Conservation (phyloP, 331 rosid genomes). For the Phaseolus coccineus region DNA sequence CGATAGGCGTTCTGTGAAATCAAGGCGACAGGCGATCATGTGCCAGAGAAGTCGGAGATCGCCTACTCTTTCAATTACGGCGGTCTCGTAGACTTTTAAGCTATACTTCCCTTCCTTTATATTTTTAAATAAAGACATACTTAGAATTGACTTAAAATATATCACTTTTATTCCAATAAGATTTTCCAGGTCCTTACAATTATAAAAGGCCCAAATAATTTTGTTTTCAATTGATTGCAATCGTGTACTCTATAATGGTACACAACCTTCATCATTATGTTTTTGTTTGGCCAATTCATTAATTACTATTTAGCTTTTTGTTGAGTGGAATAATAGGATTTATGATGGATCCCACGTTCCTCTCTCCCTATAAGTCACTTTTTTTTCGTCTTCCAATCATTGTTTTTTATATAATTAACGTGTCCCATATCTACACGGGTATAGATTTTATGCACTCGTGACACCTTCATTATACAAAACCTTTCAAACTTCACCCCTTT, state of each 20-base stretch:
- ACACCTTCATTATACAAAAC: not conserved
- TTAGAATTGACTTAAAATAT: too few relatives aligned
- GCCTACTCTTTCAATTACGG: too few relatives aligned
- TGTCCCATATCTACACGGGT: not conserved
- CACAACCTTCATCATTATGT: slow-evolving; percentile 1
- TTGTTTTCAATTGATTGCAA: not conserved
- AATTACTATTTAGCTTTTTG: slow-evolving; percentile 9
- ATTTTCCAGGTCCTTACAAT: too few relatives aligned
- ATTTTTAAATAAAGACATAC: too few relatives aligned
- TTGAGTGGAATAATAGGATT: slow-evolving; percentile 10
- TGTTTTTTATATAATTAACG: not conserved
- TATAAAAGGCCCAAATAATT: too few relatives aligned
- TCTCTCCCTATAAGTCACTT: not conserved
- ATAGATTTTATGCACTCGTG: slow-evolving; percentile 19
- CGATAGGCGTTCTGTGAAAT: too few relatives aligned
- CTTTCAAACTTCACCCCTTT: not conserved
- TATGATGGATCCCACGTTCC: slow-evolving; percentile 40
- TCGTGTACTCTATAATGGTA: not conserved
- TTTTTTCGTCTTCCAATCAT: not conserved
- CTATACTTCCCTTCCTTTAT: too few relatives aligned
- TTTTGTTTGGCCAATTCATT: slow-evolving; percentile 23
- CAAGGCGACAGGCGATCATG: too few relatives aligned
- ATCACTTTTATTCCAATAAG: too few relatives aligned
- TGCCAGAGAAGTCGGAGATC: too few relatives aligned
- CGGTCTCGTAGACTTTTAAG: too few relatives aligned